A percentile compares a stretch with the other conserved stretches of the same genome.
Evolutionary conservation across 805 yeast genomes (phyloP).

Genomic region (Saitoella complicata): DNA sequence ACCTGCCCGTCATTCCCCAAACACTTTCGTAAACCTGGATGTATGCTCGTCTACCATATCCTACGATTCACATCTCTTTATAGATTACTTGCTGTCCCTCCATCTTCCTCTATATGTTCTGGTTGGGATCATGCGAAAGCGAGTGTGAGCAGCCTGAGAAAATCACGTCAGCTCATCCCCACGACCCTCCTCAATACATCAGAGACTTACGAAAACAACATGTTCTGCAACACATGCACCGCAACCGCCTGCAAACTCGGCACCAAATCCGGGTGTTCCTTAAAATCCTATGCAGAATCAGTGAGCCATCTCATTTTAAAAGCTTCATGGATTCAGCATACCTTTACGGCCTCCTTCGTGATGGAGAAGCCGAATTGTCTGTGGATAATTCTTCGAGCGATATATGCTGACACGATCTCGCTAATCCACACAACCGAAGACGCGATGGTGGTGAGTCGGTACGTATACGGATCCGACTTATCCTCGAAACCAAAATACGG

Average conservation of each 20-base stretch:
- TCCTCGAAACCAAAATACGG: slow-evolving; percentile 1
- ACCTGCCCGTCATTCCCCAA: no score
- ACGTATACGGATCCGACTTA: not conserved
- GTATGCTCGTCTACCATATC: no score
- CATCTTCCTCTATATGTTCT: no score
- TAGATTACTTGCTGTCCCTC: no score
- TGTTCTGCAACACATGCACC: slow-evolving; percentile 2
- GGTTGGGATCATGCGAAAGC: no score
- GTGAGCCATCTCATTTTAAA: no score
- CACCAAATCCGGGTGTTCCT: slow-evolving; percentile 1
- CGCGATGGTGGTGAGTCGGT: not conserved
- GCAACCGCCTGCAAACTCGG: not conserved
- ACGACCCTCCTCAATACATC: no score
- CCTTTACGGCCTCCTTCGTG: slow-evolving; percentile 1
- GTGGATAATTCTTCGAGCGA: not conserved
- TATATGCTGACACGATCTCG: not conserved
- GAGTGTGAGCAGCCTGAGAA: no score
- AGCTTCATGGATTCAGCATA: no score
- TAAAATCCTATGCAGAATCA: not conserved
- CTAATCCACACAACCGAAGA: slow-evolving; percentile 1
- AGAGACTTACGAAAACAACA: not conserved
- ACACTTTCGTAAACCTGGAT: no score
- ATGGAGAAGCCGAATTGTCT: not conserved
- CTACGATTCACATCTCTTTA: no score
- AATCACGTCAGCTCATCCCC: no score